These are phyloP conservation scores for Malus hybrid DNA, from an alignment of 331 rosid species.

Conservation along the genomic window DNA sequence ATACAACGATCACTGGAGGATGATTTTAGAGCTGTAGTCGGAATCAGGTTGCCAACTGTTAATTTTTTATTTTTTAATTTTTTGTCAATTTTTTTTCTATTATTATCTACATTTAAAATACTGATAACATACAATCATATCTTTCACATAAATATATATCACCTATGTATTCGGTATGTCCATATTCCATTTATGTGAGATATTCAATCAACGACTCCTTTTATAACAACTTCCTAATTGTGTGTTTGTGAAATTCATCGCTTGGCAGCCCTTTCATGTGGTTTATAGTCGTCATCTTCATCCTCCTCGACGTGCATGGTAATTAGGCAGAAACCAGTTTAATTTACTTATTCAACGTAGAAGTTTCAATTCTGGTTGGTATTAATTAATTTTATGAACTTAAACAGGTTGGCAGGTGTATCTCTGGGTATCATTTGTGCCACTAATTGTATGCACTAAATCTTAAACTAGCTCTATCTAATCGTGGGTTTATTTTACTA, in stretches of 20 bases:
- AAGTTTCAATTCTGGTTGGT: neutral
- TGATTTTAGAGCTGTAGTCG: slow-evolving; percentile 51
- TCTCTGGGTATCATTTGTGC: slow-evolving; percentile 50
- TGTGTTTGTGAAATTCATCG: slow-evolving; percentile 1
- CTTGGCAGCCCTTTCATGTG: slow-evolving; percentile 41
- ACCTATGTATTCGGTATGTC: no score
- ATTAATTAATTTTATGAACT: neutral
- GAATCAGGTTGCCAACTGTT: slow-evolving; percentile 32
- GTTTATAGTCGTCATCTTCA: slow-evolving; percentile 44
- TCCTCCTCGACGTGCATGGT: slow-evolving; percentile 52
- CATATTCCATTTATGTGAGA: no score
- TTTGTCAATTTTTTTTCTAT: no score
- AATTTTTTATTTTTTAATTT: neutral
- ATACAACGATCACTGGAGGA: slow-evolving; percentile 47
- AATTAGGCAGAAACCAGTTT: neutral
- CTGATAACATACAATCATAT: no score
- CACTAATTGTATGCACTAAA: slow-evolving; percentile 32
- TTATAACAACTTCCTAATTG: neutral
- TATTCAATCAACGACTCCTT: no score
- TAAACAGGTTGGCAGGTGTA: slow-evolving; percentile 52
- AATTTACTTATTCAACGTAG: neutral
- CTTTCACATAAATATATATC: no score
- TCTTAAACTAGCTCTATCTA: neutral
- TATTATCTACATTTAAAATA: neutral
- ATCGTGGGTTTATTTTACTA: neutral